Base-by-base conservation (phyloP, 805 yeast species). In the Cyberlindnera mississippiensis region DNA sequence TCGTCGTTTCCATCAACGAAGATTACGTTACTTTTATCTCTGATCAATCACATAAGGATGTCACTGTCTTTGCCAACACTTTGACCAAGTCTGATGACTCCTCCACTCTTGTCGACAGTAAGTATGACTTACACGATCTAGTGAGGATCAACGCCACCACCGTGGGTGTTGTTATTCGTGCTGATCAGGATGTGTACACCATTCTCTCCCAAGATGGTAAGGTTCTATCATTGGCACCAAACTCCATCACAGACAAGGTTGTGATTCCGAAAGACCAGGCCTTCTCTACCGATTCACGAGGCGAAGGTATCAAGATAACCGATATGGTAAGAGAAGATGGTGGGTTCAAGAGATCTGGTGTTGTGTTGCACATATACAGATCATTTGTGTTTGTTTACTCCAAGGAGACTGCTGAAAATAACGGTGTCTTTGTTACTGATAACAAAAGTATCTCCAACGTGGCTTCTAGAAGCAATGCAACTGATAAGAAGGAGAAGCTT, bases 31-130 rank as follows among this genome's bases (percentile, higher is more conserved):
- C 95, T 0, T 73, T 93, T 50, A 78, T 93, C 51, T 83, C 95
- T 37, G 96, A 93, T 60, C 89, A 89, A 64, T 82, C 96, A 1
- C 79, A 78, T 55, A 80, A 83, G 53, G 98, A 93, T 62, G 77
- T 93, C 31, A 84, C 95, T 14, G 96, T 93, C 4, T 91, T 95
- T 57, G 87, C 97, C 18, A 88, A 90, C 57, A 91, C 87, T 58
- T 69, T 93, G 59, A 82, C 89, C 45, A 87, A 85, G 57, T 95
- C 97, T 16, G 79, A 93, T n/a, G 97, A 90, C 62, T 79, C 91
- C 10, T 79, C 88, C 2, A 72, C 85, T n/a, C 75, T 82, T 43
- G 76, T 80, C 44, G 70, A 79, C 24, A 89, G 90, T 48, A 78
- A 82, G 55, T 93, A 82, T 63, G 93, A 86, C 46, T 71, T 93